These are phyloP conservation scores for Orychophragmus violaceus DNA, from an alignment of 345 rosid species.

Conservation along the genomic window DNA sequence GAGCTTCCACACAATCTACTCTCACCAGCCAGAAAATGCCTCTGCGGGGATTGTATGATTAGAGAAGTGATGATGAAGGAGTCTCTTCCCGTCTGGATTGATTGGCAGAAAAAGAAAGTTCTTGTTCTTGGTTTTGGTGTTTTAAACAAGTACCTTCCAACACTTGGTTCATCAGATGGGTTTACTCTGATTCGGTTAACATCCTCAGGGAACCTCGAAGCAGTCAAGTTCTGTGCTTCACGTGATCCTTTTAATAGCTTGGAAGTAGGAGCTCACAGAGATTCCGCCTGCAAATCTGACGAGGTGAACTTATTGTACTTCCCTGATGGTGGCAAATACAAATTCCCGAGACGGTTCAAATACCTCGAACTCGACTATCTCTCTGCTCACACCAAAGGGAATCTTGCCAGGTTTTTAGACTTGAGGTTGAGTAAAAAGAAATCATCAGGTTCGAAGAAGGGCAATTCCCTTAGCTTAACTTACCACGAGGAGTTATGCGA, in stretches of 20 bases:
- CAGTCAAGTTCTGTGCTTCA: conserved; percentile 44
- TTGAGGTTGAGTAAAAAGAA: conserved; percentile 26
- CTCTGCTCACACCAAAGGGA: conserved; percentile 40
- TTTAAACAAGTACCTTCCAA: conserved; percentile 34
- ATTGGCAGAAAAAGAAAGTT: conserved; percentile 60
- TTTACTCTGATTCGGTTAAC: conserved; percentile 57
- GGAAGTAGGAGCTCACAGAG: conserved; percentile 32
- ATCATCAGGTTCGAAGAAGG: conserved; percentile 9
- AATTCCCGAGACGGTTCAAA: conserved; percentile 39
- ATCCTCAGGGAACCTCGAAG: conserved; percentile 71
- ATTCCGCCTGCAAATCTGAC: conserved; percentile 11
- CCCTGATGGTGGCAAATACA: conserved; percentile 35
- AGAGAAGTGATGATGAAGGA: conserved; percentile 41
- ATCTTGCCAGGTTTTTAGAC: conserved; percentile 35
- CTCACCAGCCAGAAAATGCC: conserved; percentile 42
- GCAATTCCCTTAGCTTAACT: conserved; percentile 23
- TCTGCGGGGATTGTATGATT: conserved; percentile 51
- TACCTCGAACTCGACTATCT: conserved; percentile 50
- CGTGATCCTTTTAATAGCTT: conserved; percentile 29
- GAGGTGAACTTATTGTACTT: conserved; percentile 36
- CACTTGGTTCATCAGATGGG: conserved; percentile 36
- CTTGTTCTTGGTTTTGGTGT: conserved; percentile 58
- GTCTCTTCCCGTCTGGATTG: conserved; percentile 54
- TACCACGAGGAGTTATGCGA: conserved; percentile 47
- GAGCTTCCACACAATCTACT: conserved; percentile 51